Base-by-base conservation (phyloP, 2,329 filamentous ascomycete species). In the Teratosphaeria pseudoeucalypti region DNA sequence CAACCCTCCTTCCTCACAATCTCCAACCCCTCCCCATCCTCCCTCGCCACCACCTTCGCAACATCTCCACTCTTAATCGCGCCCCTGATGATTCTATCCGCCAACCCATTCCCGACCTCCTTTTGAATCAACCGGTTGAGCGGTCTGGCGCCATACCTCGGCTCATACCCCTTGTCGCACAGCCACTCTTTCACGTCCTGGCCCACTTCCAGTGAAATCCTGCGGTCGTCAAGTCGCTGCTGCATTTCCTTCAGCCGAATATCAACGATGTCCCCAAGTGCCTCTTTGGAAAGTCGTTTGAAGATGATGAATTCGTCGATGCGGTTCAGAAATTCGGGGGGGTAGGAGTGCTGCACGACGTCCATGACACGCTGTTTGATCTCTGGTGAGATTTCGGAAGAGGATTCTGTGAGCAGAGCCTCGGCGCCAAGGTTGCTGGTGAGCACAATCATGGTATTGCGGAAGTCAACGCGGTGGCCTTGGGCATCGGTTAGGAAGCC, bases 261-360 rank as follows among this genome's bases (percentile, higher is more conserved):
- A 69, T 97, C 90, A 55, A 96, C 91, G 64, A 97, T 97, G 70
- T 95, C 92, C 34, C 90, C 82, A 59, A 97, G 81, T 16, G 92
- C 92, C 19, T 81, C 78, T 34, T 81, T 82, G 0, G 90, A 89
- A 2, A 97, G 82, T 9, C 92, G 84, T 75, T 92, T 92, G 81
- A 97, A 97, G 70, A 97, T 79, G 72, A 97, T 96, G 77, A 97
- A 96, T 62, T 95, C 92, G 74, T 97, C 92, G 63, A 97, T 90
- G 23, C 94, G 85, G 77, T 99, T 97, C 64, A 97, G 82, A 79
- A 97, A 99, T 72, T 97, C 94, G 2, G 94, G 94, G 5, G 92
- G 85, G 71, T 96, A 87, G 1, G 80, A 76, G 9, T 80, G 74
- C 19, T 87, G 80, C 1, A 97, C 92, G 16, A 95, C 85, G 68